Conservation (phyloP, 768 basidiomycete species). For the Postia placenta region DNA sequence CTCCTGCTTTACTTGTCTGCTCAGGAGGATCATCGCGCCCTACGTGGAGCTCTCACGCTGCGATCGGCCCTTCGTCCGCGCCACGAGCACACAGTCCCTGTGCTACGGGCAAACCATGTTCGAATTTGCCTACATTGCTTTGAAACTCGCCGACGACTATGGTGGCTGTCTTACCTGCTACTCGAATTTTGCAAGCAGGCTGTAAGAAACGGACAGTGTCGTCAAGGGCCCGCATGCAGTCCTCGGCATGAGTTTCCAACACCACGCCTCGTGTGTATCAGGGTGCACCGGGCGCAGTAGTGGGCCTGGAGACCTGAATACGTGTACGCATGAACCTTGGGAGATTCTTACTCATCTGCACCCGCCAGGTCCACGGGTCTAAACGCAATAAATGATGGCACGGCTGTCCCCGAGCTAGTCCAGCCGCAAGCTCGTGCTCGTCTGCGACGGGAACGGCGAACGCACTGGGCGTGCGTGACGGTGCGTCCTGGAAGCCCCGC, state of each 20-base stretch:
- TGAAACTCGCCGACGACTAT: too few relatives aligned
- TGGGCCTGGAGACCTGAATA: too few relatives aligned
- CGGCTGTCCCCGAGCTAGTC: background rate
- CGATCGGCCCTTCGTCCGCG: background rate
- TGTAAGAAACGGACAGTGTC: too few relatives aligned
- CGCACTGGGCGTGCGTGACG: background rate
- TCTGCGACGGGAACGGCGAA: background rate
- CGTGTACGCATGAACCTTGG: background rate
- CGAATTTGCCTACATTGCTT: too few relatives aligned
- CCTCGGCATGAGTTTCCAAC: too few relatives aligned
- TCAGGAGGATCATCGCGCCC: background rate
- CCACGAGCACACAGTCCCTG: background rate
- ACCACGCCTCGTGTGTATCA: too few relatives aligned
- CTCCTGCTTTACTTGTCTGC: background rate
- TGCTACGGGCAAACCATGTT: background rate
- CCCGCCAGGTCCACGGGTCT: background rate
- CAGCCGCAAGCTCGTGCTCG: background rate
- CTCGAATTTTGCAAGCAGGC: too few relatives aligned
- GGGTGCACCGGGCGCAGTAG: too few relatives aligned
- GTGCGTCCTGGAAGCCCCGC: background rate
- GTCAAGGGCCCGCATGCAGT: background rate
- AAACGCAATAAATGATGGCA: background rate
- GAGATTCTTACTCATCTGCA: background rate
- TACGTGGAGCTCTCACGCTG: conserved; percentile 1
- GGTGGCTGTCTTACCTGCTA: background rate